Base-by-base conservation (phyloP, 2,329 filamentous ascomycete genomes). In the Ceratocystis smalleyi region DNA sequence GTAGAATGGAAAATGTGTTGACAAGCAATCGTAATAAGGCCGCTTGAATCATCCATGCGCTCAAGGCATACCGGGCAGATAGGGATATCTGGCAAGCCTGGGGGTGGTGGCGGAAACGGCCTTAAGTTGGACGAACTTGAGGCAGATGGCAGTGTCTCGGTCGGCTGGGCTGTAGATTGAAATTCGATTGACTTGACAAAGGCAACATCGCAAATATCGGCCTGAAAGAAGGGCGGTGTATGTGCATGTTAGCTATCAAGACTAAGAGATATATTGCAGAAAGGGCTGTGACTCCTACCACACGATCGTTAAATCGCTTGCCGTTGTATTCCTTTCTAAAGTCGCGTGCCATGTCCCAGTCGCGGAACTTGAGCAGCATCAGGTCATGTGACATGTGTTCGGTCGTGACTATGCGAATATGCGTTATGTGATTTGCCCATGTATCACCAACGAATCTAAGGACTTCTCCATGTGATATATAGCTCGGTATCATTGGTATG, bases 1-100 rank as follows among this genome's bases (percentile, higher is more conserved):
- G 87, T 91, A 72, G 94, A 97, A 73, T 99, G 94, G 72, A 99
- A 99, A 62, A 97, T 90, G 71, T 99, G 94, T 71, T 97, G 92
- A 72, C 94, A 99, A 35, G 95, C 86, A 49, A 97, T 97, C 0
- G 94, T 99, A 72, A 99, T 83, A 1, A 99, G 79, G 0, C 94
- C 94, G 0, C 91, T 95, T 0, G 91, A 96, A 73, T 97, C 92
- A 71, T 99, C 94, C 94, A 99, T 99, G 59, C 92, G 86, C 73
- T 99, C 94, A 4, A 99, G 81, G 69, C 94, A 99, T 8, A 99
- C 94, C 0, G 94, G 91, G 68, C 94, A 99, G 1, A 94, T 97
- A 1, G 94, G 94, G 12, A 99, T 78, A 75, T 99, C 94, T 63
- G 96, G 81, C 1, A 97, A 79, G 61, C 89, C 87, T 1, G 91